Percentiles rank a stretch among this genome's conserved stretches.
These are phyloP conservation scores for Acanthamoeba castellanii DNA, from an alignment of 208 protist genomes.

Conservation along the genomic window DNA sequence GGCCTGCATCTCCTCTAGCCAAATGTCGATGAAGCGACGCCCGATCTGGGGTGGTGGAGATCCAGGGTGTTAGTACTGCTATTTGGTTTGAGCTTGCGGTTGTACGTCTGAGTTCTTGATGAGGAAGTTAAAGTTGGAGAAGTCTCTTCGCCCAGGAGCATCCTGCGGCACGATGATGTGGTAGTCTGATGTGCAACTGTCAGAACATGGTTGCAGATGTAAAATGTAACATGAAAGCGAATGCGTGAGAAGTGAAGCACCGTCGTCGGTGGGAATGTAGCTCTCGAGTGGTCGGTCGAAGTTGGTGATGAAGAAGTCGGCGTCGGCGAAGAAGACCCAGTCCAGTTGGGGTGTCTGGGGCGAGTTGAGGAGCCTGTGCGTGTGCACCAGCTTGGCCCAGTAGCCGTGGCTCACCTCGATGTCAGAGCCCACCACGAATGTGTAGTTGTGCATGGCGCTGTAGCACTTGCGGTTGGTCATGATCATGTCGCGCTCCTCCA, in stretches of 20 bases:
- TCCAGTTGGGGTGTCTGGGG: background rate
- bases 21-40: background rate
- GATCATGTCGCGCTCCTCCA: background rate
- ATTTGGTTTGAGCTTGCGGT: background rate
- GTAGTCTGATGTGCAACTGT: background rate
- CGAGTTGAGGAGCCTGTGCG: background rate
- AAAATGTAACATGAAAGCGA: background rate
- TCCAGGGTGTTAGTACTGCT: background rate
- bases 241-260: background rate
- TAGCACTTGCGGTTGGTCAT: constrained; percentile 40
- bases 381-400: constrained; percentile 37
- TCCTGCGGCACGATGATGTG: constrained; percentile 30
- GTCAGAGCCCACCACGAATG: background rate
- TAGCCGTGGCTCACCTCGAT: constrained; percentile 38
- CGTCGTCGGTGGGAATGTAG: background rate
- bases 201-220: background rate
- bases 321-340: constrained; percentile 22
- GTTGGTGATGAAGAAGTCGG: constrained; percentile 37
- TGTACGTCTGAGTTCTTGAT: background rate
- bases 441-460: constrained; percentile 33
- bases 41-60: background rate
- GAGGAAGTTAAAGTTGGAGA: constrained; percentile 53
- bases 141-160: background rate
- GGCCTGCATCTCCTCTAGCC: constrained; percentile 22
- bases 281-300: background rate